A percentile compares a stretch with the other conserved stretches of the same genome.
phyloP scores from a whole-genome alignment of 805 yeast species.

The Cyberlindnera sargentensis region DNA sequence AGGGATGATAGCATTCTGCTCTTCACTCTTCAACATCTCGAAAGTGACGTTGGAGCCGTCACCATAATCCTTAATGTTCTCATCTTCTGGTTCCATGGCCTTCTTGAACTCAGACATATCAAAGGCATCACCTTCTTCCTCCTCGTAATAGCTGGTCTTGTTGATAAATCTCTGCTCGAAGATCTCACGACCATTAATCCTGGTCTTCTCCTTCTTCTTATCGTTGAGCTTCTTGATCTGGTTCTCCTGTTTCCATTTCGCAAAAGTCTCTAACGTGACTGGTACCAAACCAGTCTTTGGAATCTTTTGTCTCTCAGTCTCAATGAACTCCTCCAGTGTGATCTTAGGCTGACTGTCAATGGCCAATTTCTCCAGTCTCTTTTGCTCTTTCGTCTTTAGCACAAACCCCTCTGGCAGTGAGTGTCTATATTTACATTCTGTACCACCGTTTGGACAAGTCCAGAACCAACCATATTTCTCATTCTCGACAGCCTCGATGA shows the following conservation, averaged over 20 bases:
- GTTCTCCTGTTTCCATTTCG: slow-evolving; percentile 75
- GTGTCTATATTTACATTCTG: slow-evolving; percentile 89
- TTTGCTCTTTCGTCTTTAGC: slow-evolving; percentile 93
- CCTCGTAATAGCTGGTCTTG: slow-evolving; percentile 43
- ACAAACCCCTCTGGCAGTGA: slow-evolving; percentile 96
- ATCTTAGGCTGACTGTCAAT: slow-evolving; percentile 80
- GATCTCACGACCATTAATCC: slow-evolving; percentile 61
- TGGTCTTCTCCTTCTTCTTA: slow-evolving; percentile 28
- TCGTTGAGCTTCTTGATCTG: slow-evolving; percentile 45
- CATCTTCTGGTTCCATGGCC: slow-evolving; percentile 30
- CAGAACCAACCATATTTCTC: slow-evolving; percentile 99
- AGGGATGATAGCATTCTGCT: slow-evolving; percentile 24
- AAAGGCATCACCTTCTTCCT: slow-evolving; percentile 31
- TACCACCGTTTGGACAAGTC: slow-evolving; percentile 94
- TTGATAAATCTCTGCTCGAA: slow-evolving; percentile 55
- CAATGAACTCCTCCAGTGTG: slow-evolving; percentile 92
- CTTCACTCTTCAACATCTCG: slow-evolving; percentile 23
- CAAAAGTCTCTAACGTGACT: slow-evolving; percentile 73
- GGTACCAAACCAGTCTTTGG: slow-evolving; percentile 75
- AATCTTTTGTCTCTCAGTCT: slow-evolving; percentile 81
- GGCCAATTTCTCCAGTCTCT: slow-evolving; percentile 80
- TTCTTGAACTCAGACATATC: slow-evolving; percentile 36
- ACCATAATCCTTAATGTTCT: slow-evolving; percentile 26
- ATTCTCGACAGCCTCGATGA: slow-evolving; percentile 95
- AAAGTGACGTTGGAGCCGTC: slow-evolving; percentile 42